These are phyloP conservation scores for Apophysomyces ossiformis DNA, from an alignment of 371 early-diverging fungal genomes.

Conservation along the genomic window DNA sequence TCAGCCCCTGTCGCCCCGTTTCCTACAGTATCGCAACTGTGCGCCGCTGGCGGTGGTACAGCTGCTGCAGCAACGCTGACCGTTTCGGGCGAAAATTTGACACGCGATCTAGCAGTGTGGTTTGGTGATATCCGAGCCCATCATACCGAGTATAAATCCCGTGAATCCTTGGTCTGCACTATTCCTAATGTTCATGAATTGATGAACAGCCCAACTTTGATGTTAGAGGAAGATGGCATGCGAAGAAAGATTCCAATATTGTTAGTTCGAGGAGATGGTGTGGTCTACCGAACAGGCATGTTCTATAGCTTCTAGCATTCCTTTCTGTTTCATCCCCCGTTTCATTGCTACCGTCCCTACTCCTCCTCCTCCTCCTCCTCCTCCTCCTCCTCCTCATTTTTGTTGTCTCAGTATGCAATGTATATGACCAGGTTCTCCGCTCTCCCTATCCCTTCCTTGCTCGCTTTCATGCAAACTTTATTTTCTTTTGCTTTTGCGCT, in stretches of 20 bases:
- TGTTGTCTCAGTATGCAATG: not conserved
- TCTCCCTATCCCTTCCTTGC: not conserved
- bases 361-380: not conserved
- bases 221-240: conserved; percentile 30
- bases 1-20: conserved; percentile 39
- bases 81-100: conserved; percentile 67
- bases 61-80: conserved; percentile 26
- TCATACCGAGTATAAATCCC: conserved; percentile 56
- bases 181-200: conserved; percentile 44
- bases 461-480: not conserved
- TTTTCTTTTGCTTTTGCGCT: conserved; percentile 1
- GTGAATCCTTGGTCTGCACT: conserved; percentile 49
- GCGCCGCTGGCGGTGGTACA: conserved; percentile 4
- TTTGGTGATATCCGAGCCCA: conserved; percentile 68
- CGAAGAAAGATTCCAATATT: conserved; percentile 56
- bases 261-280: conserved; percentile 68
- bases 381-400: not conserved
- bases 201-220: conserved; percentile 27
- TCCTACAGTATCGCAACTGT: conserved; percentile 26
- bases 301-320: conserved; percentile 38
- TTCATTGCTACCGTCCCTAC: conserved; percentile 6
- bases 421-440: conserved; percentile 1
- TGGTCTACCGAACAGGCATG: conserved; percentile 66
- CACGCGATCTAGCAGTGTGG: conserved; percentile 69
- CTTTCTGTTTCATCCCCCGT: conserved; percentile 25